Percentiles rank a stretch among this genome's conserved stretches.
Conservation (phyloP, 2,329 filamentous ascomycete species). For the Periconia macrospinosa region DNA sequence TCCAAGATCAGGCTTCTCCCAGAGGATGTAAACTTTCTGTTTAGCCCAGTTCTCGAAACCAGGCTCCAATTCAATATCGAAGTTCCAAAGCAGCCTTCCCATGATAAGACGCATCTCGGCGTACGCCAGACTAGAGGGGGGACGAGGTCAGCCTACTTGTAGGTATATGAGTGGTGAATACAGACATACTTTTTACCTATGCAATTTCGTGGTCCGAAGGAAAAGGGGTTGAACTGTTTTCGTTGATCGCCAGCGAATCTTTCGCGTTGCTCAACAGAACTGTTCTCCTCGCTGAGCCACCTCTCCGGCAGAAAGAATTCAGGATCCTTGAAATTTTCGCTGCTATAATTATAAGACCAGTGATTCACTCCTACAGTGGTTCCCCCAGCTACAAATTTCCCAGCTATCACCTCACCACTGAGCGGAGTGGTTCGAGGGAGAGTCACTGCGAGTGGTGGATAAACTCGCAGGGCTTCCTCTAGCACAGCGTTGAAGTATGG, state of each 20-base stretch:
- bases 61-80: constrained; percentile 38
- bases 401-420: constrained; percentile 18
- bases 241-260: constrained; percentile 33
- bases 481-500: constrained; percentile 22
- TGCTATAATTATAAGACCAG: constrained; percentile 9
- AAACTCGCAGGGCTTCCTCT: constrained; percentile 37
- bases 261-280: too few species aligned
- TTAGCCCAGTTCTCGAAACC: constrained; percentile 2
- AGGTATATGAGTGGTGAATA: not conserved
- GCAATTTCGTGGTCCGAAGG: constrained; percentile 19
- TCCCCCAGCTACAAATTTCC: constrained; percentile 19
- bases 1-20: constrained; percentile 14
- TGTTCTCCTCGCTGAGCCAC: constrained; percentile 12
- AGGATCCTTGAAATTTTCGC: constrained; percentile 13
- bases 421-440: constrained; percentile 16
- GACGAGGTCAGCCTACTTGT: too few species aligned
- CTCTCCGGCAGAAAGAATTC: constrained; percentile 16
- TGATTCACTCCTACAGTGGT: constrained; percentile 11
- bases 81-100: constrained; percentile 41
- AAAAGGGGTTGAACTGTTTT: constrained; percentile 24
- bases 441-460: constrained; percentile 18
- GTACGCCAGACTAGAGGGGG: constrained; percentile 5
- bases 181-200: constrained; percentile 11
- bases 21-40: constrained; percentile 14
- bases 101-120: constrained; percentile 34